phyloP scores from a whole-genome alignment of 768 basidiomycete genomes.

The Mrakia gelida region DNA sequence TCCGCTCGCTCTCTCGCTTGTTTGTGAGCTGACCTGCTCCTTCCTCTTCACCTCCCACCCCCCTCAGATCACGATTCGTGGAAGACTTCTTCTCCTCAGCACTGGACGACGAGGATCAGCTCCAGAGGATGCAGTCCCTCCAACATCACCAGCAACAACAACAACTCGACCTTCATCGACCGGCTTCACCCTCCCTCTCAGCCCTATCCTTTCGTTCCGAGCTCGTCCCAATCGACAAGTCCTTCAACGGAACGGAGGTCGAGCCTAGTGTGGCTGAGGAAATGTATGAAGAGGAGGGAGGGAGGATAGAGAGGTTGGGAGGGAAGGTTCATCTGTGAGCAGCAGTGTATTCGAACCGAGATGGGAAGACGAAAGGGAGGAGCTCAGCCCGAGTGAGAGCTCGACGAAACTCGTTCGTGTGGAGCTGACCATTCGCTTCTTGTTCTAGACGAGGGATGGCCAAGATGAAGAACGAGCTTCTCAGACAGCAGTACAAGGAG shows the following conservation, averaged over 20 bases:
- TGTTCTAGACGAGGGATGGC: neutral
- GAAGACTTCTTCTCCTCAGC: constrained; percentile 12
- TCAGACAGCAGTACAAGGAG: constrained; percentile 6
- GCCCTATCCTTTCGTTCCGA: neutral
- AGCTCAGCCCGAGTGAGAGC: neutral
- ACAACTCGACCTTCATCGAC: neutral
- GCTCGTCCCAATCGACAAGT: neutral
- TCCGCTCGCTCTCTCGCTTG: neutral
- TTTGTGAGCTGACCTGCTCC: neutral
- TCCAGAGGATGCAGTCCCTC: neutral
- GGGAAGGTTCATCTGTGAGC: constrained; percentile 15
- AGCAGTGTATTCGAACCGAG: neutral
- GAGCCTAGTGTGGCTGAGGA: constrained; percentile 5
- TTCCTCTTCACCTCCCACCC: neutral
- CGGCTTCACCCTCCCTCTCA: neutral
- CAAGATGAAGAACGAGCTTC: constrained; percentile 16
- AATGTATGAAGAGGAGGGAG: neutral
- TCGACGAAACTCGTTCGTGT: too few species aligned
- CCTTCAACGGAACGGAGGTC: neutral
- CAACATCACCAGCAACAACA: neutral
- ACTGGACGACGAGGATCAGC: constrained; percentile 4
- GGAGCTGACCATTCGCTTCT: neutral
- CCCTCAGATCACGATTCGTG: neutral
- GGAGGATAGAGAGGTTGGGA: constrained; percentile 1
- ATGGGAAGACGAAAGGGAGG: neutral